Conservation (phyloP, 257 asterid genomes). For the Ajuga chamaepitys region DNA sequence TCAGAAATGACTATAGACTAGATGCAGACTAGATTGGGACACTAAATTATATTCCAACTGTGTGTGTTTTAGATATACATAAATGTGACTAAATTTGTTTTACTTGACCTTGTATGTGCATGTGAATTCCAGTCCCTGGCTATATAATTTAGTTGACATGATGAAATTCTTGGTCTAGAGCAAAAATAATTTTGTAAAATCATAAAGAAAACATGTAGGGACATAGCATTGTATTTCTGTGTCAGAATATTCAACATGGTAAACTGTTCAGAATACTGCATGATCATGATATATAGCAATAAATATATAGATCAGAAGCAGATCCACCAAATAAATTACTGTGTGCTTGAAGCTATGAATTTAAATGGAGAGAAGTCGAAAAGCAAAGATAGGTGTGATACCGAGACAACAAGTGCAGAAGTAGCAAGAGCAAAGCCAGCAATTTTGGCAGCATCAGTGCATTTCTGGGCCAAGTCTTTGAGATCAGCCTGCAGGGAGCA, state of each 20-base stretch:
- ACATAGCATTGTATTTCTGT: too few species aligned
- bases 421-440: constrained; percentile 98
- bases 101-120: too few species aligned
- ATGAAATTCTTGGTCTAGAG: not conserved
- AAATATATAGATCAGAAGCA: not conserved
- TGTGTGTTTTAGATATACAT: too few species aligned
- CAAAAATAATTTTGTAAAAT: not conserved
- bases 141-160: not conserved
- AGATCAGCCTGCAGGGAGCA: constrained; percentile 82
- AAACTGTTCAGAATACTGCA: not conserved
- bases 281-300: not conserved
- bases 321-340: not conserved
- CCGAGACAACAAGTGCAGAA: constrained; percentile 90
- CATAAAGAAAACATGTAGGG: too few species aligned
- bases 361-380: too few species aligned
- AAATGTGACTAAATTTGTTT: too few species aligned
- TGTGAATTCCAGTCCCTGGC: too few species aligned
- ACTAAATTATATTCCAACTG: too few species aligned
- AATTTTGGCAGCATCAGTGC: constrained; percentile 83
- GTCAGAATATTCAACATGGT: too few species aligned
- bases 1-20: too few species aligned
- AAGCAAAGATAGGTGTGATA: constrained; percentile 10
- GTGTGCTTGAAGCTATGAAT: too few species aligned
- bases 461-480: constrained; percentile 73
- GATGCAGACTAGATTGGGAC: too few species aligned